Evolutionary conservation across 345 rosid genomes (phyloP), one percentile per base, ranked within the genome.

Genomic region (Bruguiera gymnorhiza): DNA sequence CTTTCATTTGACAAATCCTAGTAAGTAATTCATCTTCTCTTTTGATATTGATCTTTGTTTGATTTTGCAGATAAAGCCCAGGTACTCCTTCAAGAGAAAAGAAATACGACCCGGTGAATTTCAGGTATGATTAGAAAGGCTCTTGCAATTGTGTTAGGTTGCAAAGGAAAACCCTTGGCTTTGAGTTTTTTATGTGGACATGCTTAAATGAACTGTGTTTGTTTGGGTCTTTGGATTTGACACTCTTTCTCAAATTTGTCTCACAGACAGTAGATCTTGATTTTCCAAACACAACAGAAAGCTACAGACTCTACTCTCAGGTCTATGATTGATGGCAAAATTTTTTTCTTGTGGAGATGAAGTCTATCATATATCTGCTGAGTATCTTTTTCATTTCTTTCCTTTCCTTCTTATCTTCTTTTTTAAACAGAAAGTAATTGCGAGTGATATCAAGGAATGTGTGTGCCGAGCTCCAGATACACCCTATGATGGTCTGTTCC

Each of bases 391-490:
- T 13, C 16, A 15, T 43, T 43, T 43, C 50, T 13, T 43, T 13
- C 50, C 19, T 11, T 23, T 30, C 16, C 29, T 21, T n/a, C 27
- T 56, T 56, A 5, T 23, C 16, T 70, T 66, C 68, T 73, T 27
- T 75, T 78, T 64, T 59, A 72, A 67, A 73, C 91, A 95, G 99
- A 88, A 92, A 77, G 86, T 86, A 66, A 92, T 95, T 77, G 99
- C 89, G 60, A 85, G 97, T 82, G 99, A 95, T 79, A 90, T 95
- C 84, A 95, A 92, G 82, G 99, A 95, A 82, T 87, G 92, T 15
- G 93, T 95, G 26, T 95, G 97, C 63, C 89, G 99, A 43, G 99
- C 96, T 52, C 98, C 99, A 50, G 99, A 95, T 85, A 90, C 97
- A 74, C 92, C 96, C 29, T 95, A 92, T 79, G 97, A 95, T 76